Conservation (phyloP, 139 green algal genomes). For the Astrephomene gubernaculifera region DNA sequence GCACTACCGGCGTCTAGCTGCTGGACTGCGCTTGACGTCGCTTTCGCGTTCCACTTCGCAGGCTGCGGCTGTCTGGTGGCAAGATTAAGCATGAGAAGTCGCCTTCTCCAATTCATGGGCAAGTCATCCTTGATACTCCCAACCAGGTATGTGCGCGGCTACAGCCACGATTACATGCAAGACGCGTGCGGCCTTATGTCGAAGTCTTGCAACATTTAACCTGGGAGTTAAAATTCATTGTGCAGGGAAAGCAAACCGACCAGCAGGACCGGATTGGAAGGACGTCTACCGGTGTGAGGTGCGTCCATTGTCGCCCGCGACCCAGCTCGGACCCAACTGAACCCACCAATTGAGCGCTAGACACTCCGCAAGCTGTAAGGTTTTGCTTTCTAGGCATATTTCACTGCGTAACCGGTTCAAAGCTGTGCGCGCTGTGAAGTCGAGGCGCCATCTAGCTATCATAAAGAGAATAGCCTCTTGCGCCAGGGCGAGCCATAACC, state of each 20-base stretch:
- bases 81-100: constrained; percentile 4
- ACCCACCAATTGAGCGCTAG: background rate
- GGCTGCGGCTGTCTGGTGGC: constrained; percentile 17
- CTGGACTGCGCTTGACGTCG: background rate
- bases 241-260: constrained; percentile 10
- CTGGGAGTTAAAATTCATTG: background rate
- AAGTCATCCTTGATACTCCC: background rate
- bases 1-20: background rate
- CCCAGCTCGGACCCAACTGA: background rate
- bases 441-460: too few relatives aligned
- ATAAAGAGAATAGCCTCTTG: too few relatives aligned
- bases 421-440: background rate
- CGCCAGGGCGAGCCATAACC: too few relatives aligned
- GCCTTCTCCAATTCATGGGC: background rate
- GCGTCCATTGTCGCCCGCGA: too few relatives aligned
- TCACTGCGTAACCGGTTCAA: background rate
- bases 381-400: background rate
- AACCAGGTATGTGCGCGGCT: constrained; percentile 17
- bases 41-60: background rate
- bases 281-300: constrained; percentile 4
- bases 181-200: background rate
- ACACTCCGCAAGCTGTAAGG: background rate
- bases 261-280: constrained; percentile 5
- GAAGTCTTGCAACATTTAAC: too few relatives aligned
- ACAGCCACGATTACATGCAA: background rate